Evolutionary conservation across 169 alveolate genomes (phyloP).

Genomic region (Cryptosporidium tyzzeri): DNA sequence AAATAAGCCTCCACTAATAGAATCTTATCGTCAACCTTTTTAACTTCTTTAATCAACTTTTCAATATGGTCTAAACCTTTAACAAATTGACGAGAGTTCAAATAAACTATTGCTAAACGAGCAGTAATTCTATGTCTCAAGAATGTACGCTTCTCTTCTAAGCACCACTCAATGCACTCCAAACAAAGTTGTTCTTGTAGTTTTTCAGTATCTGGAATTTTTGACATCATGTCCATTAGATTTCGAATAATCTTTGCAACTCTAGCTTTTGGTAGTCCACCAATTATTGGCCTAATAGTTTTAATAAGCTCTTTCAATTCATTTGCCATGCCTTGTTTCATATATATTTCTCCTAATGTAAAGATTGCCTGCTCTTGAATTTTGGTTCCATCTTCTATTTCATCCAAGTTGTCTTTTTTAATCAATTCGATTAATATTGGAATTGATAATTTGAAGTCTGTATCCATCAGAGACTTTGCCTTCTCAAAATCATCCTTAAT

Average conservation of each 20-base stretch:
- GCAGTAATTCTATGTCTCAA: slow-evolving; percentile 92
- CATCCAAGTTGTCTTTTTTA: slow-evolving; percentile 11
- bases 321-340: slow-evolving; percentile 50
- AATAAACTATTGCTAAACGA: slow-evolving; percentile 90
- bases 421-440: slow-evolving; percentile 26
- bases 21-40: slow-evolving; percentile 94
- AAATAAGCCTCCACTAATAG: slow-evolving; percentile 91
- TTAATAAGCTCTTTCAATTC: slow-evolving; percentile 62
- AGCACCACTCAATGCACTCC: slow-evolving; percentile 93
- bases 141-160: slow-evolving; percentile 92
- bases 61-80: slow-evolving; percentile 90
- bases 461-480: slow-evolving; percentile 37
- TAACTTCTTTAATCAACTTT: slow-evolving; percentile 89
- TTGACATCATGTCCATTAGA: slow-evolving; percentile 81
- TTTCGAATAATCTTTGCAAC: slow-evolving; percentile 82
- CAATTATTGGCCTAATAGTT: slow-evolving; percentile 78
- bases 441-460: slow-evolving; percentile 46
- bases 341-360: slow-evolving; percentile 59
- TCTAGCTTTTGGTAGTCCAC: slow-evolving; percentile 83
- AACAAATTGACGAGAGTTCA: slow-evolving; percentile 84
- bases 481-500: slow-evolving; percentile 27
- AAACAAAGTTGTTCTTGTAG: slow-evolving; percentile 88
- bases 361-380: slow-evolving; percentile 74
- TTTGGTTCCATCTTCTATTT: slow-evolving; percentile 66
- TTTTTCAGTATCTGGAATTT: slow-evolving; percentile 81